A percentile compares a stretch with the other conserved stretches of the same genome.
Evolutionary conservation across 257 asterid genomes (phyloP).

Genomic region (Striga asiatica): DNA sequence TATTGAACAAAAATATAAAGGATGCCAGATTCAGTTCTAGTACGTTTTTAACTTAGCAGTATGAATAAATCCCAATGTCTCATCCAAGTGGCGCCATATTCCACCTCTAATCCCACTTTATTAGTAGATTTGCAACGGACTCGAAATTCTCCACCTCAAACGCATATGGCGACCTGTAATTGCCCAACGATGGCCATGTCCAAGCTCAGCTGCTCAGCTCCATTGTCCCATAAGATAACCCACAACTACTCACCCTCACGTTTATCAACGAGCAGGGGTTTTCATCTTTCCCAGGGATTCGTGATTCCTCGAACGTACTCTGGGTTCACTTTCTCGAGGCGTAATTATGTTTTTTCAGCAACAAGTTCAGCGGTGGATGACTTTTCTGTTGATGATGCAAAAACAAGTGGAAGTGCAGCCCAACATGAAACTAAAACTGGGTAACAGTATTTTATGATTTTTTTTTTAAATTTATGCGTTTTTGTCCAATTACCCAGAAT

Average conservation of each 20-base stretch:
- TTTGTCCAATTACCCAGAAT: not conserved
- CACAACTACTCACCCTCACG: conserved; percentile 12
- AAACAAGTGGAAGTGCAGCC: conserved; percentile 12
- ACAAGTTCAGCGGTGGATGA: conserved; percentile 32
- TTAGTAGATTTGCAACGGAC: not conserved
- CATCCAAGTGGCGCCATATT: conserved; percentile 37
- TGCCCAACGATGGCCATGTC: conserved; percentile 21
- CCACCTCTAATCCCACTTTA: conserved; percentile 20
- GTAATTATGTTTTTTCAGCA: conserved; percentile 13
- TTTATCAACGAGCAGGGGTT: conserved; percentile 14
- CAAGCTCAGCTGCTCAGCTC: conserved; percentile 29
- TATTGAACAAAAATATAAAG: no score
- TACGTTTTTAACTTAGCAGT: no score
- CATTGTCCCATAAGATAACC: conserved; percentile 14
- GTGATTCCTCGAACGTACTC: conserved; percentile 18
- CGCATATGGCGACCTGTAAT: conserved; percentile 27
- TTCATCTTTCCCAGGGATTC: not conserved
- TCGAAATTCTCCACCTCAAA: not conserved
- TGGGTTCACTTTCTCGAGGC: conserved; percentile 3
- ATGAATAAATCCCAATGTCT: no score
- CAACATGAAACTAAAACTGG: conserved; percentile 34
- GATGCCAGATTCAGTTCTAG: no score
- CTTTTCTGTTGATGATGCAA: conserved; percentile 31
- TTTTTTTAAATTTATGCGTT: not conserved
- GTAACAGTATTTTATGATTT: conserved; percentile 17